Conservation (phyloP, 805 yeast genomes). For the Saccharomyces kudriavzevii region DNA sequence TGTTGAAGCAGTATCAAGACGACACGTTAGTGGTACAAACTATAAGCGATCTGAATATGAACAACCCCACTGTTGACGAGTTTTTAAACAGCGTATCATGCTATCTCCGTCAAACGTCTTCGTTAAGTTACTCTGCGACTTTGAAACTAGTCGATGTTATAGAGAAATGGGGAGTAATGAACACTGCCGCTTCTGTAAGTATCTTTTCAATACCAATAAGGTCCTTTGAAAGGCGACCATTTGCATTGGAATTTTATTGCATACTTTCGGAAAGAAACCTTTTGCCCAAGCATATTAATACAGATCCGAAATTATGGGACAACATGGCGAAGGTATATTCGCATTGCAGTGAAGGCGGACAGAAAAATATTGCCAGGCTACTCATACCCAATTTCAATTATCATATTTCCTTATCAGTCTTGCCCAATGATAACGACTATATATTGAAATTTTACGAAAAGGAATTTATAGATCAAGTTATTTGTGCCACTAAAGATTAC, state of each 20-base stretch:
- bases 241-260: neutral
- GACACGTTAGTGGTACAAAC: constrained; percentile 7
- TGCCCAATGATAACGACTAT: neutral
- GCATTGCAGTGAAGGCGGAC: neutral
- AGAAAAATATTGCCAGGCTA: neutral
- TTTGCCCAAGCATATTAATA: neutral
- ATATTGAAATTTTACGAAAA: neutral
- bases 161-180: neutral
- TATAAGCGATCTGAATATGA: constrained; percentile 6
- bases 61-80: constrained; percentile 1
- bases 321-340: neutral
- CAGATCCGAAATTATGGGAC: neutral
- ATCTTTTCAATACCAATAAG: neutral
- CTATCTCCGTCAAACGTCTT: neutral
- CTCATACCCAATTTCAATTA: neutral
- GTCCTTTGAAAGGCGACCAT: neutral
- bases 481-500: neutral
- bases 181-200: neutral
- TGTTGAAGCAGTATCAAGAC: constrained; percentile 7
- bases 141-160: neutral
- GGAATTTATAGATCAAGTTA: constrained; percentile 3
- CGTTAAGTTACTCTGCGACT: neutral
- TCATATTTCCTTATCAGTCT: neutral
- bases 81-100: neutral
- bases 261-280: neutral